Conservation (phyloP, 805 yeast genomes). For the Sugiyamaella valdiviana region DNA sequence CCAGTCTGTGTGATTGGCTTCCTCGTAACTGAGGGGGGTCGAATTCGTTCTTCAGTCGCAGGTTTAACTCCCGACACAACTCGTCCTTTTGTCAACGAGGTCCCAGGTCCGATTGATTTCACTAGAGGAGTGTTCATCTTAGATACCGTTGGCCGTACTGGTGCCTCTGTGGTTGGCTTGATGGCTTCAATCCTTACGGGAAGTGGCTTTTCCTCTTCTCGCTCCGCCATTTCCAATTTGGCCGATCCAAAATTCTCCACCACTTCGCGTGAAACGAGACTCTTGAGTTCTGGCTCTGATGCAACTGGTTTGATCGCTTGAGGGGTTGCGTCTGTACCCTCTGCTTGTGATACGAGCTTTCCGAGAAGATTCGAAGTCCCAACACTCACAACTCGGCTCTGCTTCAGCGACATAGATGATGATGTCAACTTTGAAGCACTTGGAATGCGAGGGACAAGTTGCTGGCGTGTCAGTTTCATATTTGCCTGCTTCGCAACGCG, state of each 20-base stretch:
- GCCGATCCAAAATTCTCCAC: no score
- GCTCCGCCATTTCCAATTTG: no score
- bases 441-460: conserved; percentile 4
- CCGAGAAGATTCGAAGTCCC: neutral
- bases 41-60: neutral
- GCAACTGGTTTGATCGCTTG: no score
- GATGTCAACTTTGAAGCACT: neutral
- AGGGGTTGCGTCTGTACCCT: no score
- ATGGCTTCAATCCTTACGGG: no score
- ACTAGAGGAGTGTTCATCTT: neutral
- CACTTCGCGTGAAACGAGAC: no score
- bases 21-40: neutral
- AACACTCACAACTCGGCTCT: neutral
- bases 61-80: neutral
- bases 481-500: neutral
- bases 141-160: neutral
- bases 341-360: neutral
- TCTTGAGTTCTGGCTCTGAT: no score
- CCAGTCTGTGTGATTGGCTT: neutral
- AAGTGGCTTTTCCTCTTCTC: no score
- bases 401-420: neutral
- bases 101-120: conserved; percentile 1
- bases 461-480: conserved; percentile 10
- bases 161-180: neutral
- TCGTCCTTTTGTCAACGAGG: neutral